Base-by-base conservation (phyloP, 169 alveolate genomes). In the Amoebophrya sp. region DNA sequence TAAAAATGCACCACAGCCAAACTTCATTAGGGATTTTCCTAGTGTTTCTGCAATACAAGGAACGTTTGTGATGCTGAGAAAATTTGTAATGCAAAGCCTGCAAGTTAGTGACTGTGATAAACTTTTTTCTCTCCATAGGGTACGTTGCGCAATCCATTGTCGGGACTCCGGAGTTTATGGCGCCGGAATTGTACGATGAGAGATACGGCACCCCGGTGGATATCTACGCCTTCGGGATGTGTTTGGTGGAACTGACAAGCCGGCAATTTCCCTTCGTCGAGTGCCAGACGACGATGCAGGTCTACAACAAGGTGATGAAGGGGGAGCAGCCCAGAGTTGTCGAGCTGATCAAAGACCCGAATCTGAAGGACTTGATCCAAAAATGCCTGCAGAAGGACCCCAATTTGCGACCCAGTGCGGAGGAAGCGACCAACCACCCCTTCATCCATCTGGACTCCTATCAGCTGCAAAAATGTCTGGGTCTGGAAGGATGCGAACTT, bases 141-240 rank as follows among this genome's bases (percentile, higher is more conserved):
- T 88, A 92, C 39, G 92, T 77, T 35, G 93, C 93, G 53, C 77
- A 89, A 40, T 94, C 97, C 66, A 95, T 96, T 25, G 94, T 96
- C 38, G 98, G 98, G 53, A 97, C 99, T 32, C 97, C 98, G 77
- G 98, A 96, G 93, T 97, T 96, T 94, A 97, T 97, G 96, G 98
- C 99, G 0, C 99, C 99, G 90, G 99, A 97, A 93, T 95, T 97
- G 53, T 97, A 96, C 95, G 97, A 97, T 90, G 98, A 96, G 94
- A 95, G 94, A 92, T 97, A 97, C 93, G 98, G 97, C 14, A 95
- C 97, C 23, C 93, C 96, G 53, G 98, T 96, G 41, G 99, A 97
- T 94, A 97, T 97, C 40, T 97, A 97, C 95, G 97, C 98, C 25
- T 97, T 97, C 93, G 99, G 99, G 14, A 96, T 97, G 97, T 95